A percentile compares a stretch with the other conserved stretches of the same genome.
phyloP scores from a whole-genome alignment of 2,329 filamentous ascomycete species.

The Trichoderma sp. region DNA sequence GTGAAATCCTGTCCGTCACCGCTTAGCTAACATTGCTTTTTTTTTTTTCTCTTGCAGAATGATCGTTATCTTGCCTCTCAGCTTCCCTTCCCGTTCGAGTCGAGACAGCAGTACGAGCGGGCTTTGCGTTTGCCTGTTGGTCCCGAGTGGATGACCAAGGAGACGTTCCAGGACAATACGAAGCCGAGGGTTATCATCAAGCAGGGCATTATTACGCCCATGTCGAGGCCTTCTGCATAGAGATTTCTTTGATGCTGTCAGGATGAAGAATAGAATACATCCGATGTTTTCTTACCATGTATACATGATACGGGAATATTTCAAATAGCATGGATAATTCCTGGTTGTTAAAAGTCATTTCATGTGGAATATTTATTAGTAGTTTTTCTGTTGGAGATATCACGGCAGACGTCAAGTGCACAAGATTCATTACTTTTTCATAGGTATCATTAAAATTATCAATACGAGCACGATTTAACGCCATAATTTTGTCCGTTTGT shows the following conservation, averaged over 20 bases:
- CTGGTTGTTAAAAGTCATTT: neutral
- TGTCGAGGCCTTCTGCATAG: constrained; percentile 67
- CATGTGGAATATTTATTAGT: neutral
- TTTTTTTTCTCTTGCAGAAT: constrained; percentile 53
- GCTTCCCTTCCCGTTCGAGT: constrained; percentile 89
- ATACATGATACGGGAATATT: neutral
- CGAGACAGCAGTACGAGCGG: constrained; percentile 82
- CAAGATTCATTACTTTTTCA: neutral
- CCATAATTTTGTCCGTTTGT: neutral
- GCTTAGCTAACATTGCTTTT: constrained; percentile 8
- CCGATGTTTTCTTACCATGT: neutral
- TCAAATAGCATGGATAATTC: neutral
- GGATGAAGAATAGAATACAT: neutral
- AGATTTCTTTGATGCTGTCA: neutral
- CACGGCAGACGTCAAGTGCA: neutral
- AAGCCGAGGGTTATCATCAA: constrained; percentile 89
- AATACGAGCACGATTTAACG: neutral
- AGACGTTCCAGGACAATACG: constrained; percentile 82
- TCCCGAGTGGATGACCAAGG: constrained; percentile 95
- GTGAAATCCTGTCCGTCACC: neutral
- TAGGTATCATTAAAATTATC: constrained; percentile 1
- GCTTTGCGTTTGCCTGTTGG: constrained; percentile 83
- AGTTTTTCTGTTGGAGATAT: neutral
- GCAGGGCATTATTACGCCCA: constrained; percentile 82
- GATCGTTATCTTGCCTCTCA: constrained; percentile 79